phyloP scores from a whole-genome alignment of 768 basidiomycete genomes.

The Melanogaster broomeanus region DNA sequence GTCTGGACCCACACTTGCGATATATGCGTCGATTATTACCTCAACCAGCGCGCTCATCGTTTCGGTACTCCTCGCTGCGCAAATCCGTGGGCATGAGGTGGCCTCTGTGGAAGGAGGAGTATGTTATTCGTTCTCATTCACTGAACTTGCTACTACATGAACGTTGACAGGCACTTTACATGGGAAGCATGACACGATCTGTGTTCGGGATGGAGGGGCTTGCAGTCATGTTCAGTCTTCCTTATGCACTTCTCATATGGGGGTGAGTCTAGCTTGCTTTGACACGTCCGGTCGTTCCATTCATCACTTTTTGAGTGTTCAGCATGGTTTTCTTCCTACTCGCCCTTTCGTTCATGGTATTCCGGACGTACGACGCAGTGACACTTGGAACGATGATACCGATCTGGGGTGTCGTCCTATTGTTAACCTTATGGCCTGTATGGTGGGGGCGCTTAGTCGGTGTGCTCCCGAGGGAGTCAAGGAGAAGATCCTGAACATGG shows the following conservation, averaged over 20 bases:
- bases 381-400: not conserved
- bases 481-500: too few species aligned
- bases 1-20: not conserved
- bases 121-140: too few species aligned
- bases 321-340: not conserved
- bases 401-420: not conserved
- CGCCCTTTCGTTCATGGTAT: not conserved
- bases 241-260: slow-evolving; percentile 33
- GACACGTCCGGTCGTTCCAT: not conserved
- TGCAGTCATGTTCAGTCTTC: slow-evolving; percentile 34
- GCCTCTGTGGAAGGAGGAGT: slow-evolving; percentile 9
- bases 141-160: not conserved
- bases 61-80: not conserved
- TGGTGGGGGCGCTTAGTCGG: not conserved
- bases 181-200: slow-evolving; percentile 7
- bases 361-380: not conserved
- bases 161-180: slow-evolving; percentile 23
- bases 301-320: not conserved
- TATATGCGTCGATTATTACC: not conserved
- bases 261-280: slow-evolving; percentile 15
- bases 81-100: slow-evolving; percentile 19
- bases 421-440: not conserved
- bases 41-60: not conserved
- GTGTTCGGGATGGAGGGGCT: slow-evolving; percentile 25
- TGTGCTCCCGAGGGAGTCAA: too few species aligned